Conservation (phyloP, 1,284 basidiomycete genomes). For the Flammula alnicola region DNA sequence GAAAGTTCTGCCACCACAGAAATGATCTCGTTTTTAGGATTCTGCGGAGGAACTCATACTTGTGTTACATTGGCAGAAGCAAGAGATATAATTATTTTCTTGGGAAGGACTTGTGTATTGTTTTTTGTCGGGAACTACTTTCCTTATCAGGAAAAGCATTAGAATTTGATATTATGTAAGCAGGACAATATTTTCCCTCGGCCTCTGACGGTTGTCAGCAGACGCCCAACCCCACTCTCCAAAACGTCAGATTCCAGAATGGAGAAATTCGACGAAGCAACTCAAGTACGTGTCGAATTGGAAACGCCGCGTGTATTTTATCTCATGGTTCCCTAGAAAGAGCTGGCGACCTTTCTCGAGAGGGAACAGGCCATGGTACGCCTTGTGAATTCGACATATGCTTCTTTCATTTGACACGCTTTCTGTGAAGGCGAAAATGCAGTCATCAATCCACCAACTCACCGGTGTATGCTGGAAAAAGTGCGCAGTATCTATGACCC, state of each 20-base stretch:
- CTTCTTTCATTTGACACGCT: slow-evolving; percentile 9
- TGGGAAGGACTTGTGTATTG: neutral
- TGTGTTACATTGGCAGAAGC: neutral
- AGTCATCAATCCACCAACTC: slow-evolving; percentile 71
- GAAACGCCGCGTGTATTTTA: neutral
- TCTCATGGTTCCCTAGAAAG: slow-evolving; percentile 59
- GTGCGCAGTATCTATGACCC: slow-evolving; percentile 47
- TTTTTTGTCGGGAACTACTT: slow-evolving; percentile 24
- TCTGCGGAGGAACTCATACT: slow-evolving; percentile 4
- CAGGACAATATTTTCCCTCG: slow-evolving; percentile 14
- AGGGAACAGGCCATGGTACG: slow-evolving; percentile 84
- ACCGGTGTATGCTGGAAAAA: slow-evolving; percentile 91
- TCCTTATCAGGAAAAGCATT: slow-evolving; percentile 16
- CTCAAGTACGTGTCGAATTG: slow-evolving; percentile 56
- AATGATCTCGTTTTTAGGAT: neutral
- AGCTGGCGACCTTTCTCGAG: slow-evolving; percentile 85
- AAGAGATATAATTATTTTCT: neutral
- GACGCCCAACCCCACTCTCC: slow-evolving; percentile 5
- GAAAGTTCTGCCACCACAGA: neutral
- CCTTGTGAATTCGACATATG: slow-evolving; percentile 11
- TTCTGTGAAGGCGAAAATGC: slow-evolving; percentile 51
- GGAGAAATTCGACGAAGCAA: slow-evolving; percentile 78
- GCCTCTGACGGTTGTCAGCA: slow-evolving; percentile 9
- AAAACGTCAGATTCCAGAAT: too few species aligned
- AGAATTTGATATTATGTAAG: slow-evolving; percentile 28